phyloP scores from a whole-genome alignment of 768 basidiomycete species.

The Boletus pseudo-olivaceus region DNA sequence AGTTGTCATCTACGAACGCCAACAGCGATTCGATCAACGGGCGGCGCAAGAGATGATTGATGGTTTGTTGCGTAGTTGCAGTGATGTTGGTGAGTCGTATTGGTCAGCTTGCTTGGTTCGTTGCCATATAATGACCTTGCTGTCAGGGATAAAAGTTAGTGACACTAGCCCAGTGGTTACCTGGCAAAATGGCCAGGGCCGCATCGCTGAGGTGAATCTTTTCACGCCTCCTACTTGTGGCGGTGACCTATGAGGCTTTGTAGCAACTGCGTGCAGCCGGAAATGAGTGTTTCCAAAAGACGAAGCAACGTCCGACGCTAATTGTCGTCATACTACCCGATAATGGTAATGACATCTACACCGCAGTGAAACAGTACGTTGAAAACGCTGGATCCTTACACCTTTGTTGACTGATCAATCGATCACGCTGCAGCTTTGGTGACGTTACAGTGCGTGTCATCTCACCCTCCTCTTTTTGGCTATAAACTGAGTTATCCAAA shows the following conservation, averaged over 20 bases:
- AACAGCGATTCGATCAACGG: conserved; percentile 50
- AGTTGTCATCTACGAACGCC: conserved; percentile 63
- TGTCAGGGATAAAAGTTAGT: conserved; percentile 55
- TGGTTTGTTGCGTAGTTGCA: conserved; percentile 47
- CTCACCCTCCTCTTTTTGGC: not conserved
- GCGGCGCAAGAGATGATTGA: conserved; percentile 51
- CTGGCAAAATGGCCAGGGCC: conserved; percentile 58
- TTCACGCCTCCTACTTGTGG: not conserved
- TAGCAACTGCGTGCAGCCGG: conserved; percentile 55
- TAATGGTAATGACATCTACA: conserved; percentile 72
- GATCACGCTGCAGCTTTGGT: conserved; percentile 53
- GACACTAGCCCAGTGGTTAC: conserved; percentile 42
- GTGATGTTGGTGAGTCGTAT: conserved; percentile 54
- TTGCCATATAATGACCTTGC: not conserved
- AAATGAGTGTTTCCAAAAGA: conserved; percentile 38
- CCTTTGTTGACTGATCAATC: conserved; percentile 5
- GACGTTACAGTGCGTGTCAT: conserved; percentile 49
- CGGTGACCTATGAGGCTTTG: not conserved
- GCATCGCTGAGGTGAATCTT: conserved; percentile 42
- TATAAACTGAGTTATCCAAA: conserved; percentile 22
- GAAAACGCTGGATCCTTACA: not conserved
- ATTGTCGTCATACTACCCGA: conserved; percentile 72
- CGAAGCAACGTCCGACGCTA: conserved; percentile 46
- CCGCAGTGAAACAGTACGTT: conserved; percentile 72
- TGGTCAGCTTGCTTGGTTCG: not conserved